These are phyloP conservation scores for Penicillium verhagenii DNA, from an alignment of 495 filamentous ascomycete species.

Conservation along the genomic window DNA sequence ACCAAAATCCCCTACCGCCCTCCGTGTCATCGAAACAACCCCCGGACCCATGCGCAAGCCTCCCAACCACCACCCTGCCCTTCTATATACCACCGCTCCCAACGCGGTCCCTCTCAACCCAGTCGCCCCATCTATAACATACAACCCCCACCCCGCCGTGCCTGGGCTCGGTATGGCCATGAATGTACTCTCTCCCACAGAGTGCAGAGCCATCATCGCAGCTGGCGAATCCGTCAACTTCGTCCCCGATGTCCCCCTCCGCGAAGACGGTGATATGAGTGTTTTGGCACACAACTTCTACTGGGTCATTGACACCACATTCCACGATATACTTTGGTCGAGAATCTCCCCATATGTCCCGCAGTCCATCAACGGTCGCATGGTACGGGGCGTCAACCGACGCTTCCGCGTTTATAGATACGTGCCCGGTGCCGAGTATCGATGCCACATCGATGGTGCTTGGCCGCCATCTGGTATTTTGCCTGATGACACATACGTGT, in stretches of 20 bases:
- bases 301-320: constrained; percentile 38
- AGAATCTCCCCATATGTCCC: constrained; percentile 35
- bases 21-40: constrained; percentile 36
- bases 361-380: constrained; percentile 29
- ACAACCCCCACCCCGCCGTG: constrained; percentile 38
- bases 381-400: constrained; percentile 36
- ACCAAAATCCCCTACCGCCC: constrained; percentile 26
- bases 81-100: constrained; percentile 35
- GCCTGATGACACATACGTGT: constrained; percentile 35
- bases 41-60: constrained; percentile 37
- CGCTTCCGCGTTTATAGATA: constrained; percentile 43
- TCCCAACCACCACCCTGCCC: constrained; percentile 39
- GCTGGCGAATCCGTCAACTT: constrained; percentile 41
- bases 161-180: constrained; percentile 38
- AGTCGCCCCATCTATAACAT: constrained; percentile 25
- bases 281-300: constrained; percentile 45
- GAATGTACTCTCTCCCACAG: constrained; percentile 30
- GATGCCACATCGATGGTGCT: constrained; percentile 40
- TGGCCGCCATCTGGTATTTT: constrained; percentile 41
- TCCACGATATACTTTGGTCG: constrained; percentile 41
- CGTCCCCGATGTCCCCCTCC: constrained; percentile 36
- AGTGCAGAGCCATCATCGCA: constrained; percentile 39
- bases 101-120: constrained; percentile 34
- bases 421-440: constrained; percentile 40
- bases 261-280: constrained; percentile 39